Conservation (phyloP, 768 basidiomycete genomes). For the Coprinopsis strossmayeri region DNA sequence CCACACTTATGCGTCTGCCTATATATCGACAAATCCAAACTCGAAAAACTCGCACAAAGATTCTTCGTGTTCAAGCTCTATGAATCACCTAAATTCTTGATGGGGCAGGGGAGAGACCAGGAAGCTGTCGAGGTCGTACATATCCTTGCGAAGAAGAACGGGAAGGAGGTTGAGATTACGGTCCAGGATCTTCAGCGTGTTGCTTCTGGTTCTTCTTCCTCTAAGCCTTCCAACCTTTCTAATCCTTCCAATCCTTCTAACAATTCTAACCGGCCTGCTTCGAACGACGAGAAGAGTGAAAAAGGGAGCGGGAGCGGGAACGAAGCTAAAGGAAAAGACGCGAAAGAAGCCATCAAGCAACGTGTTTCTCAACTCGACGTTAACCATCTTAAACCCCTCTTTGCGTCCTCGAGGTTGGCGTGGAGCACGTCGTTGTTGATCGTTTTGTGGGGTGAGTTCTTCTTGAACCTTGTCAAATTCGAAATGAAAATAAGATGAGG, state of each 20-base stretch:
- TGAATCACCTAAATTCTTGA: constrained; percentile 72
- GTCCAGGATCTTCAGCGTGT: constrained; percentile 39
- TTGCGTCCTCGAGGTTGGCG: constrained; percentile 56
- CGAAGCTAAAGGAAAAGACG: no score
- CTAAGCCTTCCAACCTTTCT: no score
- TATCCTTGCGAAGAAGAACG: constrained; percentile 55
- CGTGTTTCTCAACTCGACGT: constrained; percentile 25
- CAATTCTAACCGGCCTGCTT: constrained; percentile 2
- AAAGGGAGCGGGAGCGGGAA: not conserved
- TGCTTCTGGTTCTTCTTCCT: no score
- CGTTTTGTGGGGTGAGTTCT: constrained; percentile 38
- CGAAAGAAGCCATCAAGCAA: constrained; percentile 24
- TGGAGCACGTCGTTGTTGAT: constrained; percentile 61
- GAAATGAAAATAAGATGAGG: no score
- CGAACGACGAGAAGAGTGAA: not conserved
- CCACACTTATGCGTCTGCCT: no score
- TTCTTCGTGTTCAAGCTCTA: constrained; percentile 58
- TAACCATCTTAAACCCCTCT: constrained; percentile 51
- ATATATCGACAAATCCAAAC: no score
- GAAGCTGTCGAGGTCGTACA: constrained; percentile 58
- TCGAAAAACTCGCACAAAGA: no score
- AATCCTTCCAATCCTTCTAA: no score
- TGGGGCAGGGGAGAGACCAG: constrained; percentile 62
- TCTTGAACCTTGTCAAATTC: no score
- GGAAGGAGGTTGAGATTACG: constrained; percentile 37